Evolutionary conservation across 2,329 filamentous ascomycete species (phyloP).

Genomic region (Alternaria hordeiaustralica): DNA sequence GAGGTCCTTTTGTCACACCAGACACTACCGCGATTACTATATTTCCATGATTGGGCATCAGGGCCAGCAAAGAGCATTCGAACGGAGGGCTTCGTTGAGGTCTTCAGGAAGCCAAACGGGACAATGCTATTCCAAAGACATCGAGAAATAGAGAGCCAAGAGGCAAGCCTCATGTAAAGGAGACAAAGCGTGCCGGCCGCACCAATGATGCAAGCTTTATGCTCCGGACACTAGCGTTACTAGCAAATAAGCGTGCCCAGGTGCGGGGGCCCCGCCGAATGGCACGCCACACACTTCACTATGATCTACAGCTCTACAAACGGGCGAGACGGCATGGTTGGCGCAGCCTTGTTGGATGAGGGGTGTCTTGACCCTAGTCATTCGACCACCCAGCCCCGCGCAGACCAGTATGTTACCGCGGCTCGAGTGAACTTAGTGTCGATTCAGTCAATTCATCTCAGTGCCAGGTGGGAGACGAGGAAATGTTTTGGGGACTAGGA

Average conservation of each 20-base stretch:
- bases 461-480: background rate
- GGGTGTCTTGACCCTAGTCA: background rate
- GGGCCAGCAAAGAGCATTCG: background rate
- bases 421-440: constrained; percentile 8
- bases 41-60: background rate
- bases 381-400: constrained; percentile 4
- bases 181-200: background rate
- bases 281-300: constrained; percentile 3
- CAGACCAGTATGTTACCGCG: constrained; percentile 13
- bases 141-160: background rate
- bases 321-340: background rate
- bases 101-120: background rate
- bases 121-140: background rate
- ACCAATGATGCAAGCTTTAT: constrained; percentile 1
- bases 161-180: background rate
- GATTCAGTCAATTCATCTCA: background rate
- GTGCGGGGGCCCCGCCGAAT: constrained; percentile 16
- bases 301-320: constrained; percentile 7
- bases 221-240: background rate
- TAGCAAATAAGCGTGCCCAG: background rate
- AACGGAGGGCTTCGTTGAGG: background rate
- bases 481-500: background rate
- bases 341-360: constrained; percentile 1
- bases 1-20: background rate
- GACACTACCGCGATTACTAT: background rate